phyloP scores from a whole-genome alignment of 148 eudicot species.

The Vaccinium vitisidaea region DNA sequence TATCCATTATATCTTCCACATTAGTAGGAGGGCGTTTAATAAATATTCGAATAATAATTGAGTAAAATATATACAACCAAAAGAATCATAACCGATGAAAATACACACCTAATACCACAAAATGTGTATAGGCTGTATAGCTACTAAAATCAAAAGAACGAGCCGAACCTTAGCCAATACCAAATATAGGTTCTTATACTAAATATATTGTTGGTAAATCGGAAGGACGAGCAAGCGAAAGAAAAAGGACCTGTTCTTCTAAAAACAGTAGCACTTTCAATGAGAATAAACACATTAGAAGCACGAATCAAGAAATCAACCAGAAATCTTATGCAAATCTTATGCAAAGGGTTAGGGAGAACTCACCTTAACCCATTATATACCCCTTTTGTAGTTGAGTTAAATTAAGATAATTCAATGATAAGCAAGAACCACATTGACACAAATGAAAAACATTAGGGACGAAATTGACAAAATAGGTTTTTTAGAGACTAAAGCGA shows the following conservation, averaged over 20 bases:
- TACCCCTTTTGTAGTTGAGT: too few species aligned
- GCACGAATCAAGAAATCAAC: not conserved
- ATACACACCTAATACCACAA: not conserved
- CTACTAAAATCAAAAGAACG: not conserved
- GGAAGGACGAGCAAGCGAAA: not conserved
- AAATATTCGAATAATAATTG: too few species aligned
- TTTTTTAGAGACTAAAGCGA: not conserved
- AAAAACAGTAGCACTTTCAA: not conserved
- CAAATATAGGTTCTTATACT: not conserved
- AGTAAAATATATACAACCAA: too few species aligned
- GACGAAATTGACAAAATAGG: not conserved
- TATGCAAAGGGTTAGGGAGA: too few species aligned
- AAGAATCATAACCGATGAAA: not conserved
- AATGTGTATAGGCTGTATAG: too few species aligned
- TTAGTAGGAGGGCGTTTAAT: too few species aligned
- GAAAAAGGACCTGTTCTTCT: not conserved
- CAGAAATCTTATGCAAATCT: not conserved
- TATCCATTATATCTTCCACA: too few species aligned
- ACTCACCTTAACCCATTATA: too few species aligned
- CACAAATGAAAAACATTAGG: not conserved
- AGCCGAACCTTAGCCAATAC: not conserved
- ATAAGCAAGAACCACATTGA: not conserved
- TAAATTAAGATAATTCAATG: not conserved
- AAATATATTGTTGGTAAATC: not conserved
- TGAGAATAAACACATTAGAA: not conserved